Evolutionary conservation across 2,329 filamentous ascomycete genomes (phyloP), one percentile per base, ranked within the genome.

Genomic region (Penicillium sp.): DNA sequence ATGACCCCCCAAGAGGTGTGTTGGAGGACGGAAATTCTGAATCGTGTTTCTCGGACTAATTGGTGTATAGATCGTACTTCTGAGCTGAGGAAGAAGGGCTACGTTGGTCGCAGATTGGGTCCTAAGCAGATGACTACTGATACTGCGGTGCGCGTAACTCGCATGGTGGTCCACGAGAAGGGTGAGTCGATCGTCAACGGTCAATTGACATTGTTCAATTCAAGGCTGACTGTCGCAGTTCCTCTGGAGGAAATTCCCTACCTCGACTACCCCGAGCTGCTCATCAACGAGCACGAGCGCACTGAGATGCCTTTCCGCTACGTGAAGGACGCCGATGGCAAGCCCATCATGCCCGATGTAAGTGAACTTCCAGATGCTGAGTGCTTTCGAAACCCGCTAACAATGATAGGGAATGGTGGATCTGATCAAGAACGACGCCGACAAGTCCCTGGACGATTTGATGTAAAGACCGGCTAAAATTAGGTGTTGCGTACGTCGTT

Each of bases 251-350:
- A 92, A 61, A 88, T 99, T 32, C 81, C 86, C 2, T 97, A 94
- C 70, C 74, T 94, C 32, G 92, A 97, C 71, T 87, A 90, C 68
- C 94, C 94, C 0, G 93, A 97, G 70, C 83, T 99, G 69, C 87
- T 87, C 69, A 88, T 97, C 72, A 91, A 90, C 72, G 87, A 94
- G 71, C 88, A 96, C 68, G 94, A 99, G 77, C 94, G 90, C 72
- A 96, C 92, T 0, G 83, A 96, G 74, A 97, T 99, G 94, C 94
- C 94, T 1, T 99, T 99, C 75, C 90, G 94, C 63, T 99, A 99
- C 71, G 92, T 99, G 47, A 88, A 84, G 69, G 87, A 83, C 48
- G 77, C 84, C 10, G 79, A 90, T 53, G 91, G 89, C 43, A 81
- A 90, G 63, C 91, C 92, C 1, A 86, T 97, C 55, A 96, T 99